Conservation (phyloP, 306 rosid species). For the Abrus precatorius region DNA sequence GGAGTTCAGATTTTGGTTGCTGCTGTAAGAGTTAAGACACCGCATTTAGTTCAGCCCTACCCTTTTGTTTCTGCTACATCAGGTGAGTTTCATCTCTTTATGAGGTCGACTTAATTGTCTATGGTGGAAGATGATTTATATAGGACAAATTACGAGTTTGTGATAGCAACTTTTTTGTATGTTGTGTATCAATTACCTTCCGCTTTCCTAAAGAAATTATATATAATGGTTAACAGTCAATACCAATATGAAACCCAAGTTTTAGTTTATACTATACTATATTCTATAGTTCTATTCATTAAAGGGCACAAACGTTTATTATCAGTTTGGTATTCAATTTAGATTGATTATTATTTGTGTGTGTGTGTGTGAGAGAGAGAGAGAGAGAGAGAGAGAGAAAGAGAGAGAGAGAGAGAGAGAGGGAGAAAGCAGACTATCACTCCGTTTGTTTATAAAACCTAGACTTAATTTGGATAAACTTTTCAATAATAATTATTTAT, state of each 20-base stretch:
- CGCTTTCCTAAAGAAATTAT: neutral
- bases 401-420: too few species aligned
- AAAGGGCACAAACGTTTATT: slow-evolving; percentile 15
- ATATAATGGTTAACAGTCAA: slow-evolving; percentile 6
- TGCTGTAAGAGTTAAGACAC: slow-evolving; percentile 17
- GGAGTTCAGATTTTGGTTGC: slow-evolving; percentile 44
- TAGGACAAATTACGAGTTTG: neutral
- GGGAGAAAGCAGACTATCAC: too few species aligned
- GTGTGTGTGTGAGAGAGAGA: too few species aligned
- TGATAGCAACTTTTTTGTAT: slow-evolving; percentile 30
- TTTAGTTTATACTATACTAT: slow-evolving; percentile 17
- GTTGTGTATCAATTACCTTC: slow-evolving; percentile 34
- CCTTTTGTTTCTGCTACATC: slow-evolving; percentile 19
- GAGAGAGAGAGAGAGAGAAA: too few species aligned
- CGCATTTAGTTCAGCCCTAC: slow-evolving; percentile 34
- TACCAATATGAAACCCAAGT: slow-evolving; percentile 1
- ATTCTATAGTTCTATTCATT: neutral
- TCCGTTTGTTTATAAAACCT: too few species aligned
- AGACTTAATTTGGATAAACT: too few species aligned
- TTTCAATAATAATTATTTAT: too few species aligned
- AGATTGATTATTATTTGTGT: neutral
- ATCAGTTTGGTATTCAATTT: neutral
- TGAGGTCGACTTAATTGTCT: slow-evolving; percentile 33
- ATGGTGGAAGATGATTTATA: slow-evolving; percentile 35
- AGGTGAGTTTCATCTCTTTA: slow-evolving; percentile 32